Base-by-base conservation (phyloP, 352 stramenopile species). In the Elongisporangium undulatum region DNA sequence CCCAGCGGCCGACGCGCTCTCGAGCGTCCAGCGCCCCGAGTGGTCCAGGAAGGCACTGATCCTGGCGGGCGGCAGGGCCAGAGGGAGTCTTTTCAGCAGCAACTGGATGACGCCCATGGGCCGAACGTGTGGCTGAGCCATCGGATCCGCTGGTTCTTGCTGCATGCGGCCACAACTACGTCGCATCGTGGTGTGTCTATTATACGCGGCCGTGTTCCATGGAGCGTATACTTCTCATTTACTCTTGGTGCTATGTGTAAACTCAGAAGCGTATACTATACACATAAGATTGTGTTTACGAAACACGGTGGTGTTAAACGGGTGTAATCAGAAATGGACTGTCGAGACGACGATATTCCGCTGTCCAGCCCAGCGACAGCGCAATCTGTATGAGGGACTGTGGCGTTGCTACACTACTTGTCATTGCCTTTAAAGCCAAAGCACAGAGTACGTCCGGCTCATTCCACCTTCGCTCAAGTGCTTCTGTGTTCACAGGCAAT, bases 41-140 rank as follows among this genome's bases (percentile, higher is more conserved):
- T 65, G 57, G 51, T 79, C 67, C 2, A 75, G 20, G 22, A 75
- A 79, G 55, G 62, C 67, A 49, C 71, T 79, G 21, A 79, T 67
- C 29, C 29, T 41, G 29, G 29, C 13, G 29, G 29, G 5, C 8
- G 29, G 29, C 29, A 41, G 29, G 13, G 29, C 5, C 4, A 41
- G 5, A 4, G 29, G 29, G 13, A 41, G 5, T 9, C 29, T 41
- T 9, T 9, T 4, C 29, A 41, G 29, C 9, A 41, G 29, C 29
- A 9, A 41, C 8, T 13, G 29, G 13, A 9, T 41, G 29, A 9
- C 9, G 4, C 8, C 13, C 29, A 13, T 41, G 9, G 29, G 1
- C 29, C 1, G 29, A 41, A 15, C 29, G 5, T 9, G 4, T 41
- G 5, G 29, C 29, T 41, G 29, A 2, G 29, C 9, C 1, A 41